Conservation (phyloP, 2,329 filamentous ascomycete genomes). For the Fusarium abutilonis region DNA sequence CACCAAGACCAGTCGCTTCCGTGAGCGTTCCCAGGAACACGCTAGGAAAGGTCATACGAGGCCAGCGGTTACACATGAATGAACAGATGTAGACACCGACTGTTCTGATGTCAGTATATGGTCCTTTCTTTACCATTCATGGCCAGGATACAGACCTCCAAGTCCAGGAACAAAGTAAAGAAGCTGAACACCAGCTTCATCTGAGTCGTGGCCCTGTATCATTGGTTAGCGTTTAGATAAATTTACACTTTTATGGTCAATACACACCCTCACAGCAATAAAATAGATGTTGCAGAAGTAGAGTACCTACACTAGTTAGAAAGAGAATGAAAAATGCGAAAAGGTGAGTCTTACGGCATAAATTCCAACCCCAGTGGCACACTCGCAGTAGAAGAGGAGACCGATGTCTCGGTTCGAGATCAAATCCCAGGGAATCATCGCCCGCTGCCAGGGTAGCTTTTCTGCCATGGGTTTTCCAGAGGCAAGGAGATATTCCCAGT, state of each 20-base stretch:
- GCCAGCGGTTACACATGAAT: slow-evolving; percentile 68
- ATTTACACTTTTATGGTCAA: too few species aligned
- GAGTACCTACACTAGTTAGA: slow-evolving; percentile 60
- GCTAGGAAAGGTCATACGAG: slow-evolving; percentile 68
- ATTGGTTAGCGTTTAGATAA: not conserved
- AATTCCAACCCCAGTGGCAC: slow-evolving; percentile 66
- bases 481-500: slow-evolving; percentile 65
- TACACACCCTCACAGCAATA: slow-evolving; percentile 61
- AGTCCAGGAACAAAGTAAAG: slow-evolving; percentile 73
- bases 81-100: slow-evolving; percentile 67
- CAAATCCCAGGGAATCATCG: slow-evolving; percentile 72
- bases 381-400: slow-evolving; percentile 70
- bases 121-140: not conserved
- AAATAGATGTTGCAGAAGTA: slow-evolving; percentile 78
- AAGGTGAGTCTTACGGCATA: slow-evolving; percentile 52
- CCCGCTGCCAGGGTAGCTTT: slow-evolving; percentile 62
- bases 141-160: slow-evolving; percentile 53
- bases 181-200: slow-evolving; percentile 65
- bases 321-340: slow-evolving; percentile 35
- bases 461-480: slow-evolving; percentile 58
- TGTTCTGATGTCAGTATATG: slow-evolving; percentile 11
- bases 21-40: slow-evolving; percentile 66
- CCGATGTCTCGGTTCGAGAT: slow-evolving; percentile 66
- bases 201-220: slow-evolving; percentile 57
- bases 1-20: slow-evolving; percentile 66